Evolutionary conservation across 2,329 filamentous ascomycete species (phyloP).

Genomic region (Diaporthe sp.): DNA sequence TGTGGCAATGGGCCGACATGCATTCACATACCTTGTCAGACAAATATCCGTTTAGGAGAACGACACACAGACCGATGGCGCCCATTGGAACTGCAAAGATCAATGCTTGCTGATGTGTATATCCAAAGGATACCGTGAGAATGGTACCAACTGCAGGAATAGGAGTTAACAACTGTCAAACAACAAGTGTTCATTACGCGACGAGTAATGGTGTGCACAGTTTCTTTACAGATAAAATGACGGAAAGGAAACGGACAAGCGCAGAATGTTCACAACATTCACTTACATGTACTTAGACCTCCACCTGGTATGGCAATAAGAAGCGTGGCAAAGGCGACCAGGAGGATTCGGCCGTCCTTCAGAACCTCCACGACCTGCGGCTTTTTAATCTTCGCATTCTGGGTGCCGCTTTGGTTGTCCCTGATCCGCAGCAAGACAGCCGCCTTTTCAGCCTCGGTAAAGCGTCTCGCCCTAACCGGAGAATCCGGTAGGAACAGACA

Average conservation of each 20-base stretch:
- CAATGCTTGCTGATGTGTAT: constrained; percentile 10
- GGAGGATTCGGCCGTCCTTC: constrained; percentile 66
- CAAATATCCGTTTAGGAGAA: neutral
- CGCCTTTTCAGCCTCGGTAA: constrained; percentile 65
- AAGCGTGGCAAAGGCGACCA: constrained; percentile 63
- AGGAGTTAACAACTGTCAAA: neutral
- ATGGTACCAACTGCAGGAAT: constrained; percentile 1
- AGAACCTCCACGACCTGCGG: constrained; percentile 61
- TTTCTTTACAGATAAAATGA: neutral
- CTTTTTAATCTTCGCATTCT: constrained; percentile 61
- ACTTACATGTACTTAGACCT: constrained; percentile 33
- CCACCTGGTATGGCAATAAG: constrained; percentile 44
- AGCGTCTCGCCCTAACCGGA: constrained; percentile 70
- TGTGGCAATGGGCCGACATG: neutral
- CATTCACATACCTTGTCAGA: neutral
- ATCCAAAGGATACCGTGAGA: constrained; percentile 8
- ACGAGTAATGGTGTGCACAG: neutral
- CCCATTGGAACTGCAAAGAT: neutral
- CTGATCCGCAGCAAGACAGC: constrained; percentile 64
- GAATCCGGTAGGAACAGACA: constrained; percentile 70
- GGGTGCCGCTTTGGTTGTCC: constrained; percentile 63
- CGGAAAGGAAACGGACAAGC: constrained; percentile 12
- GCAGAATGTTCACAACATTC: neutral
- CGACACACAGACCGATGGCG: neutral
- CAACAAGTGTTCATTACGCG: neutral